phyloP scores from a whole-genome alignment of 1,139 yeast species.

The Geotrichum candidum region DNA sequence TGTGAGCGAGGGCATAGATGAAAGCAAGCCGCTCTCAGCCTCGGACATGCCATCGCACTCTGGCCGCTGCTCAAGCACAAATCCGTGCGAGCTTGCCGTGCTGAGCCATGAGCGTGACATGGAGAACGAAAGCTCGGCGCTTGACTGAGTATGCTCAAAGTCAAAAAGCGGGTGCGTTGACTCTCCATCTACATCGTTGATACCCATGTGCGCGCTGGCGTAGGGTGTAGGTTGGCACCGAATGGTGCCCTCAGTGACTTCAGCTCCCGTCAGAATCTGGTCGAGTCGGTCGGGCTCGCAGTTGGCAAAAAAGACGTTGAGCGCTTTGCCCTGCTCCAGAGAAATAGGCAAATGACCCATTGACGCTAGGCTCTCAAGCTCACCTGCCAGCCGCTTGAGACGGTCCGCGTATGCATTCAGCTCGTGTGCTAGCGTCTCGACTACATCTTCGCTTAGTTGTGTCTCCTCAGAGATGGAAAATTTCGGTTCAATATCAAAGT shows the following conservation, averaged over 20 bases:
- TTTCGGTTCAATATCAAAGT: slow-evolving; percentile 33
- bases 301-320: slow-evolving; percentile 37
- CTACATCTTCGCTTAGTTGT: slow-evolving; percentile 27
- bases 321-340: slow-evolving; percentile 26
- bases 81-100: background rate
- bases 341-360: slow-evolving; percentile 37
- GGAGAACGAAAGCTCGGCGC: background rate
- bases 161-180: background rate
- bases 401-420: slow-evolving; percentile 25
- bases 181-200: background rate
- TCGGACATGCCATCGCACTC: background rate
- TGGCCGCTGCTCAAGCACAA: background rate
- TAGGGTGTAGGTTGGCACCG: background rate
- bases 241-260: slow-evolving; percentile 31
- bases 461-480: slow-evolving; percentile 26
- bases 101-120: background rate
- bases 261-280: slow-evolving; percentile 30
- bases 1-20: slow-evolving; percentile 10
- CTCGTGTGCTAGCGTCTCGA: slow-evolving; percentile 22
- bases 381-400: slow-evolving; percentile 26
- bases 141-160: background rate
- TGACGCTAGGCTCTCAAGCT: slow-evolving; percentile 29
- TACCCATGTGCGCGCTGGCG: background rate
- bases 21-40: background rate
- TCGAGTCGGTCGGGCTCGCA: slow-evolving; percentile 32